Percentiles rank a stretch among this genome's conserved stretches.
Evolutionary conservation across 129 eudicot genomes (phyloP).

Genomic region (Heracleum sosnowskyi): DNA sequence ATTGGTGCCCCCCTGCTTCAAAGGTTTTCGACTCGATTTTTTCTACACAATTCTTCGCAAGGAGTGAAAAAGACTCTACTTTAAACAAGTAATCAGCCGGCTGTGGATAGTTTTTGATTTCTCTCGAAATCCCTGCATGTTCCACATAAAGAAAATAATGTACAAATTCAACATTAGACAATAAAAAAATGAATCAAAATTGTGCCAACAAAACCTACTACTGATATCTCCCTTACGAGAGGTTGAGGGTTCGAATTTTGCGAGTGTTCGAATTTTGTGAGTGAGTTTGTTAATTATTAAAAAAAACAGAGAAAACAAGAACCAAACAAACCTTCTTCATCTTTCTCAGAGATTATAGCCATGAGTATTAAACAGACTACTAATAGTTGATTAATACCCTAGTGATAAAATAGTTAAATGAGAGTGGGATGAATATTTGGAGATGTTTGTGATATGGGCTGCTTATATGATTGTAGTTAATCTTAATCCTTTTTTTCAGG

Average conservation of each 20-base stretch:
- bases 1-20: background rate
- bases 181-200: background rate
- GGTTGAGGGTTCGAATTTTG: too few species aligned
- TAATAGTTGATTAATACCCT: background rate
- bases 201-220: background rate
- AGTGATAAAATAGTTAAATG: background rate
- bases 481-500: background rate
- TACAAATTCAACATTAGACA: background rate
- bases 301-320: background rate
- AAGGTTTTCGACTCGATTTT: background rate
- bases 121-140: constrained; percentile 3
- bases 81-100: constrained; percentile 3
- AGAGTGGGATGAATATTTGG: background rate
- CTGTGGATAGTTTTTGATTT: background rate
- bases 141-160: background rate
- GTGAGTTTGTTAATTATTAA: too few species aligned
- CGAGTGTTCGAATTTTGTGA: too few species aligned
- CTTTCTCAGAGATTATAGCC: background rate
- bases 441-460: background rate
- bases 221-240: too few species aligned
- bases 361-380: background rate
- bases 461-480: background rate
- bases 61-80: background rate
- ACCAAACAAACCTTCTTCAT: background rate
- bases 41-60: background rate